phyloP scores from a whole-genome alignment of 108 stramenopile species.

The Schizochytrium sp. region DNA sequence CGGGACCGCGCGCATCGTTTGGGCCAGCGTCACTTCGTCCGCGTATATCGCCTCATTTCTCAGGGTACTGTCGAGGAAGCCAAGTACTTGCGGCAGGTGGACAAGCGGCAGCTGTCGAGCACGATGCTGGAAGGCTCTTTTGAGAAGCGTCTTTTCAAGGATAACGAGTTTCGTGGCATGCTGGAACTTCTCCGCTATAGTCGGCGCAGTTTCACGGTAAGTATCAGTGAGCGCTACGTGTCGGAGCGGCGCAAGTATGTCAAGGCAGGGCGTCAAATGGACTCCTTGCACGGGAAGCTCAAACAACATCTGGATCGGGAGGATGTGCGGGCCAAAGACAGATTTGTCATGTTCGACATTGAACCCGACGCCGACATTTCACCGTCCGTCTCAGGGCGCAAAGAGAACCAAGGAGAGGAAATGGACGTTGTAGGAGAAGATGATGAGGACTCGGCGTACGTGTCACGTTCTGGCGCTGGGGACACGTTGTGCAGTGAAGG shows the following conservation, averaged over 20 bases:
- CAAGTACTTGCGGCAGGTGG: constrained; percentile 9
- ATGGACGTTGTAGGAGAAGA: background rate
- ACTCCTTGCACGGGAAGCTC: background rate
- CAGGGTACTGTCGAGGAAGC: constrained; percentile 84
- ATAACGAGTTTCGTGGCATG: constrained; percentile 4
- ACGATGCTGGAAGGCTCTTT: background rate
- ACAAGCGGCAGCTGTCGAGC: background rate
- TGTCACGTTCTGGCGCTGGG: too few species aligned
- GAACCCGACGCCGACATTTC: background rate
- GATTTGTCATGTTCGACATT: background rate
- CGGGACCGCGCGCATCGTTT: constrained; percentile 50
- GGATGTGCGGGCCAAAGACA: background rate
- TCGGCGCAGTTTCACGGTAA: background rate
- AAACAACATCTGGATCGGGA: background rate
- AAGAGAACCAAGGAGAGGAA: background rate
- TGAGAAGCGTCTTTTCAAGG: background rate
- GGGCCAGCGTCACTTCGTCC: constrained; percentile 39
- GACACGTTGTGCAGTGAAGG: too few species aligned
- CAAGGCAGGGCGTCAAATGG: background rate
- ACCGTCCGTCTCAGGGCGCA: background rate
- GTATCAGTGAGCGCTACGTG: background rate
- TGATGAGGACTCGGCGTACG: too few species aligned
- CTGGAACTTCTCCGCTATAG: background rate
- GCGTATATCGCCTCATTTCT: constrained; percentile 51
- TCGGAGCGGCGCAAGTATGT: background rate